Evolutionary conservation across 2,329 filamentous ascomycete species (phyloP), one percentile per base, ranked within the genome.

Genomic region (Geoglossum cookeanum): DNA sequence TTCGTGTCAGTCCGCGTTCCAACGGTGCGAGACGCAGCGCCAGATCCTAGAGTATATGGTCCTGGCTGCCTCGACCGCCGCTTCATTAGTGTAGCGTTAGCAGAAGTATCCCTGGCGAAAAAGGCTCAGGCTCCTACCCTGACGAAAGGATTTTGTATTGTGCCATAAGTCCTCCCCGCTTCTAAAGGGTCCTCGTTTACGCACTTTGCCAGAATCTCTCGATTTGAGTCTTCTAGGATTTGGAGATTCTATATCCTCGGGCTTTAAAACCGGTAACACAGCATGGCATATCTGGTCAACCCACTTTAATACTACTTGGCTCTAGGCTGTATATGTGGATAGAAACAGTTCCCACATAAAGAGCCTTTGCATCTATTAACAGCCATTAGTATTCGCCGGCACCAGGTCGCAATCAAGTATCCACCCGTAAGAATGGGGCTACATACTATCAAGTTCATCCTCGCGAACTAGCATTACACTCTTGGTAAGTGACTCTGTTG

Each of bases 251-350:
- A 30, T 39, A 44, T n/a, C 15, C 9, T 15, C 27, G 15, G 8
- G 1, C 17, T 54, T 44, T 44, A 35, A 7, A 17, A 55, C 39
- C 15, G 11, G 22, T 27, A 8, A 7, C 3, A 30, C 22, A 8
- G 8, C 6, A 32, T 33, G 55, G 11, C 13, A 11, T 39, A n/a
- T 17, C 3, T 63, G 42, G 61, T 56, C 3, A 33, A 56, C 67
- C 45, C 69, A 79, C 83, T 68, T 83, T 84, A 15, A 89, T 73
- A 0, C 81, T 77, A 42, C 80, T 77, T 1, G 85, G 77, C 47
- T 86, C 82, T 17, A 97, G 66, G 64, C 89, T 95, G 72, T 97
- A 97, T 48, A 97, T 72, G 64, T 96, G 88, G 59, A 95, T 83
- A 0, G 87, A 85, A 0, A 75, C 77, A 57, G 95, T 80, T n/a